Percentiles rank a stretch among this genome's conserved stretches.
Evolutionary conservation across 108 stramenopile species (phyloP).

Genomic region (Pseudonitzschia delicatissima): DNA sequence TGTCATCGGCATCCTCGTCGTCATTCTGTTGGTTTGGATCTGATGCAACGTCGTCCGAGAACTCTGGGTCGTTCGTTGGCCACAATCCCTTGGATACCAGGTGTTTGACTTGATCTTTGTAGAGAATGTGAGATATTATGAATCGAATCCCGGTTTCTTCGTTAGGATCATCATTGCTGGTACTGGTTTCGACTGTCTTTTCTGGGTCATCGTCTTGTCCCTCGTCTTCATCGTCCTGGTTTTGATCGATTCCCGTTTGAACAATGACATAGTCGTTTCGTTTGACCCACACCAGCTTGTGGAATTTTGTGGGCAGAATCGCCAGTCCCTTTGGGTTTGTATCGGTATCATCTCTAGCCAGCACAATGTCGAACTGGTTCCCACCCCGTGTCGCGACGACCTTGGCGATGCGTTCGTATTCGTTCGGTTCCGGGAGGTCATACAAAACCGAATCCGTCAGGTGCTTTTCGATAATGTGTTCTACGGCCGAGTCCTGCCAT

Average conservation of each 20-base stretch:
- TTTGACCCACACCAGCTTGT: constrained; percentile 96
- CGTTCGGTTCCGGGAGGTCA: constrained; percentile 65
- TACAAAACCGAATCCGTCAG: constrained; percentile 78
- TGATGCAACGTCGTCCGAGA: constrained; percentile 3
- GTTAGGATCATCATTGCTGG: neutral
- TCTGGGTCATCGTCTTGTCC: neutral
- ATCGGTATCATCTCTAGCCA: constrained; percentile 25
- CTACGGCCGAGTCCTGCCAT: constrained; percentile 41
- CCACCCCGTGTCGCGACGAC: constrained; percentile 81
- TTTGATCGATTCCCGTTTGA: constrained; percentile 39
- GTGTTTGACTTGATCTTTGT: constrained; percentile 95
- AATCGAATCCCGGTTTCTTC: constrained; percentile 53
- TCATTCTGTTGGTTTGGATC: neutral
- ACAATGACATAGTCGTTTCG: constrained; percentile 93
- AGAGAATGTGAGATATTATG: constrained; percentile 84
- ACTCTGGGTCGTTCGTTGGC: constrained; percentile 73
- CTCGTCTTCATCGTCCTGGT: constrained; percentile 2
- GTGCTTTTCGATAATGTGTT: constrained; percentile 85
- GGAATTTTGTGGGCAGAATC: constrained; percentile 92
- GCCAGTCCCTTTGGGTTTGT: constrained; percentile 46
- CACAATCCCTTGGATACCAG: constrained; percentile 78
- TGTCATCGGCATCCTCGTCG: neutral
- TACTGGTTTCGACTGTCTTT: neutral
- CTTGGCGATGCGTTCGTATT: constrained; percentile 68
- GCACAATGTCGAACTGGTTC: constrained; percentile 78